A percentile compares a stretch with the other conserved stretches of the same genome.
Conservation (phyloP, 805 yeast species). For the Yarrowia sp. region DNA sequence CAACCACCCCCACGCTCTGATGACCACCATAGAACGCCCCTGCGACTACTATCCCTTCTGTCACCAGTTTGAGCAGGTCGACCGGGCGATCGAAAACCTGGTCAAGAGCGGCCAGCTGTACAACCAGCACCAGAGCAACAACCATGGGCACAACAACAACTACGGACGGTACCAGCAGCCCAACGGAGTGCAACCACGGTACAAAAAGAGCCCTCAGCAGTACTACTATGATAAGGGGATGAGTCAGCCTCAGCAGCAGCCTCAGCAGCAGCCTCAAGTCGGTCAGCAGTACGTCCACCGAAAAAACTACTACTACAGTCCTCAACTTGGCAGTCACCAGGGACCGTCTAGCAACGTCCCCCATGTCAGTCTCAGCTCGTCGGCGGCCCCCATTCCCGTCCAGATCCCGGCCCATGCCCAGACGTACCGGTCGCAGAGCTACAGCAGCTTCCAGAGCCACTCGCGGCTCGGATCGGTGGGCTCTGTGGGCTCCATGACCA, state of each 20-base stretch:
- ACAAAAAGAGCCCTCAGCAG: slow-evolving; percentile 19
- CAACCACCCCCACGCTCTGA: neutral
- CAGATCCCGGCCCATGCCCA: slow-evolving; percentile 21
- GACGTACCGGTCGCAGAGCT: slow-evolving; percentile 20
- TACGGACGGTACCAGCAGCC: slow-evolving; percentile 24
- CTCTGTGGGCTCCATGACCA: slow-evolving; percentile 15
- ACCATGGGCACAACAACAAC: slow-evolving; percentile 5
- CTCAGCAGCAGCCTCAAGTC: slow-evolving; percentile 17
- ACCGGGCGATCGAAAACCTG: slow-evolving; percentile 35
- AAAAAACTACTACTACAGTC: slow-evolving; percentile 34
- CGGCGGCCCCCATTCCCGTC: slow-evolving; percentile 2
- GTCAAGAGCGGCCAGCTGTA: slow-evolving; percentile 37
- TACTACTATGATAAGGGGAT: slow-evolving; percentile 20
- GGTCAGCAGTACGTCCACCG: slow-evolving; percentile 2
- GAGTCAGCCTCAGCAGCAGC: slow-evolving; percentile 7
- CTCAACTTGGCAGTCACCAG: neutral
- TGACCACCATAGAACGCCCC: slow-evolving; percentile 36
- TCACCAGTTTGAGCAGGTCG: slow-evolving; percentile 37
- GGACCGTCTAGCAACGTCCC: slow-evolving; percentile 9
- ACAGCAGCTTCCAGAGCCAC: slow-evolving; percentile 33
- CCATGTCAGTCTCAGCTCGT: slow-evolving; percentile 3
- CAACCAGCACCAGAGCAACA: neutral
- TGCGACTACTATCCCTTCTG: slow-evolving; percentile 38
- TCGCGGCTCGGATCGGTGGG: slow-evolving; percentile 31
- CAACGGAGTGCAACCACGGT: slow-evolving; percentile 4